Evolutionary conservation across 179 eudicot genomes (phyloP).

Genomic region (Beta macrorhiza): DNA sequence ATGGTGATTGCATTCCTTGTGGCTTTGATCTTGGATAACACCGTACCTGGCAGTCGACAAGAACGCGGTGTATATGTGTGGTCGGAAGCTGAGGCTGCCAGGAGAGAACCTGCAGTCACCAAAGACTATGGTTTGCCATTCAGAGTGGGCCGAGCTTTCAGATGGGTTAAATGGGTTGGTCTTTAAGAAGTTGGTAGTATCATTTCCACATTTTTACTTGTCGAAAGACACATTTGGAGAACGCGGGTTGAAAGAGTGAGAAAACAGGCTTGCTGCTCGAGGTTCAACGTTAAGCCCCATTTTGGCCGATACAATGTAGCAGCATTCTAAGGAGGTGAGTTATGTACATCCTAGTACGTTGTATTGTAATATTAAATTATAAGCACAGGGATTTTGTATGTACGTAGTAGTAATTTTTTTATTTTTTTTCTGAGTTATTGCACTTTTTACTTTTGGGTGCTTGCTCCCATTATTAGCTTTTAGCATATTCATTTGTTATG

Average conservation of each 20-base stretch:
- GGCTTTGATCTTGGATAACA: constrained; percentile 82
- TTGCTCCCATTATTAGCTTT: not conserved
- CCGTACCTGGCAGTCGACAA: constrained; percentile 87
- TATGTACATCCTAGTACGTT: constrained; percentile 34
- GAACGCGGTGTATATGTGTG: constrained; percentile 95
- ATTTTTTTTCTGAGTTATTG: not conserved
- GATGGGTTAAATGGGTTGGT: constrained; percentile 99
- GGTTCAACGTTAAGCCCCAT: constrained; percentile 15
- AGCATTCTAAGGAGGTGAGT: constrained; percentile 16
- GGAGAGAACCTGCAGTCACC: constrained; percentile 85
- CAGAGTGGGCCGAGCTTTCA: constrained; percentile 70
- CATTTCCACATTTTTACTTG: not conserved
- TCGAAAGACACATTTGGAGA: not conserved
- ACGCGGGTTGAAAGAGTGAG: not conserved
- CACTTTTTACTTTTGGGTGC: not conserved
- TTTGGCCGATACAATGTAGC: constrained; percentile 18
- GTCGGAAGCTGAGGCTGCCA: constrained; percentile 87
- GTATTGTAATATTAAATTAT: constrained; percentile 27
- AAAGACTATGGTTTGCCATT: constrained; percentile 91
- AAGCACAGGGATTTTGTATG: constrained; percentile 28
- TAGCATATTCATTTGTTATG: not conserved
- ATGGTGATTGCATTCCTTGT: constrained; percentile 93
- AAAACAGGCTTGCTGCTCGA: not conserved
- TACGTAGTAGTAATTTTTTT: constrained; percentile 20
- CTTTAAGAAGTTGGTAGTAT: constrained; percentile 33